phyloP scores from a whole-genome alignment of 352 stramenopile species.

The Phytopythium chamaehyphon region DNA sequence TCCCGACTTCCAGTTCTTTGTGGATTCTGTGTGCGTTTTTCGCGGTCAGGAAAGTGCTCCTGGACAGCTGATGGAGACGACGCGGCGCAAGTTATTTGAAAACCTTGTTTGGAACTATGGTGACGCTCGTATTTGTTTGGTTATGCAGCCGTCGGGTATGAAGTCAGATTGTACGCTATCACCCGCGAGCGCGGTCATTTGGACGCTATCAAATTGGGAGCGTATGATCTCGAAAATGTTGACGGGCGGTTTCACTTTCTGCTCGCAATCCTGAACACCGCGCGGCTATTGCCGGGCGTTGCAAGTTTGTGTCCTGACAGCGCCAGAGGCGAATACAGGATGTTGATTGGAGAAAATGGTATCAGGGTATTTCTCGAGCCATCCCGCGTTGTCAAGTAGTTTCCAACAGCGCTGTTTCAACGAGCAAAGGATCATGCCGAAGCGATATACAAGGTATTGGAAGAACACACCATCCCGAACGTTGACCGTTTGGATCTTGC shows the following conservation, averaged over 20 bases:
- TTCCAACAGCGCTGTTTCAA: slow-evolving; percentile 7
- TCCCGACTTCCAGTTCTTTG: slow-evolving; percentile 18
- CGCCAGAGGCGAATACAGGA: slow-evolving; percentile 21
- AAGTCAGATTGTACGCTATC: slow-evolving; percentile 18
- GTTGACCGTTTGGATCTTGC: slow-evolving; percentile 13
- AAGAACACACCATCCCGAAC: slow-evolving; percentile 16
- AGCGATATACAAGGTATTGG: slow-evolving; percentile 20
- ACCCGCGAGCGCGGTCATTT: neutral
- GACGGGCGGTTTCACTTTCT: slow-evolving; percentile 7
- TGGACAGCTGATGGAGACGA: slow-evolving; percentile 17
- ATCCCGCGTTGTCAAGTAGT: slow-evolving; percentile 18
- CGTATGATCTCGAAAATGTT: too few species aligned
- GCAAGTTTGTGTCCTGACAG: slow-evolving; percentile 21
- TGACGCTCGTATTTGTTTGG: slow-evolving; percentile 30
- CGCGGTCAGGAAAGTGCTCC: slow-evolving; percentile 13
- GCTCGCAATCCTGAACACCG: slow-evolving; percentile 24
- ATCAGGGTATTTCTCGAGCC: slow-evolving; percentile 21
- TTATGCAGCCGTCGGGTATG: slow-evolving; percentile 28
- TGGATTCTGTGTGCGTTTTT: slow-evolving; percentile 18
- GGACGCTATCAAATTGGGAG: too few species aligned
- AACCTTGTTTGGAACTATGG: slow-evolving; percentile 26
- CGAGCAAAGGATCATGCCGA: slow-evolving; percentile 10
- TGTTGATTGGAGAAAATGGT: slow-evolving; percentile 6
- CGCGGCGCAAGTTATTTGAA: slow-evolving; percentile 15
- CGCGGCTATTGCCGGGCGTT: slow-evolving; percentile 22